Conservation (phyloP, 139 green algal genomes). For the Penium margaritaceum region DNA sequence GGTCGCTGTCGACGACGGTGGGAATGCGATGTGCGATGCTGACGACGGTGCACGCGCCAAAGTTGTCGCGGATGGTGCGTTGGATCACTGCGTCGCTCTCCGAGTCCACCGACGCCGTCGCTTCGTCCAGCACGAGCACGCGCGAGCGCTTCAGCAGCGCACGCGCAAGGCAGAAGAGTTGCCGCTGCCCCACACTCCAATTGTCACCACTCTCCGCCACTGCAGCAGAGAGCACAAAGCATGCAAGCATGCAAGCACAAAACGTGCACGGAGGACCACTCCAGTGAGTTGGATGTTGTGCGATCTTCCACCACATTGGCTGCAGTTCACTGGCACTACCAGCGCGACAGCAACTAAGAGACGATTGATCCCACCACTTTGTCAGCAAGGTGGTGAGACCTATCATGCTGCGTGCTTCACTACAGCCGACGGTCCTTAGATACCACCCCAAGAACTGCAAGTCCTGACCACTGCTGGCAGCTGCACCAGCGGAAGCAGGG, state of each 20-base stretch:
- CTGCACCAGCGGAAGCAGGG: no score
- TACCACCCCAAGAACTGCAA: no score
- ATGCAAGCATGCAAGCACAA: background rate
- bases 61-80: constrained; percentile 49
- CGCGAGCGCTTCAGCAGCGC: constrained; percentile 68
- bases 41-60: constrained; percentile 6
- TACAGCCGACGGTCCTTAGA: no score
- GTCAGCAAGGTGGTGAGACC: no score
- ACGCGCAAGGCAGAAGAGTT: constrained; percentile 84
- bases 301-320: background rate
- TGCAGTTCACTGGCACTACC: background rate
- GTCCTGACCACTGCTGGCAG: no score
- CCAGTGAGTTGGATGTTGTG: no score
- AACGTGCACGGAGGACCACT: background rate
- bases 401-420: no score
- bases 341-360: background rate
- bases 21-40: constrained; percentile 51
- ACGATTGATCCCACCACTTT: no score
- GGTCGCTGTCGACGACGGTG: constrained; percentile 62
- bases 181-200: constrained; percentile 79
- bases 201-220: constrained; percentile 71
- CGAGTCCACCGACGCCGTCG: constrained; percentile 77
- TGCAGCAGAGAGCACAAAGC: background rate
- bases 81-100: constrained; percentile 77
- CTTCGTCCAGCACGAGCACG: constrained; percentile 78